Evolutionary conservation across 2,329 filamentous ascomycete genomes (phyloP).

Genomic region (Nemania sp.): DNA sequence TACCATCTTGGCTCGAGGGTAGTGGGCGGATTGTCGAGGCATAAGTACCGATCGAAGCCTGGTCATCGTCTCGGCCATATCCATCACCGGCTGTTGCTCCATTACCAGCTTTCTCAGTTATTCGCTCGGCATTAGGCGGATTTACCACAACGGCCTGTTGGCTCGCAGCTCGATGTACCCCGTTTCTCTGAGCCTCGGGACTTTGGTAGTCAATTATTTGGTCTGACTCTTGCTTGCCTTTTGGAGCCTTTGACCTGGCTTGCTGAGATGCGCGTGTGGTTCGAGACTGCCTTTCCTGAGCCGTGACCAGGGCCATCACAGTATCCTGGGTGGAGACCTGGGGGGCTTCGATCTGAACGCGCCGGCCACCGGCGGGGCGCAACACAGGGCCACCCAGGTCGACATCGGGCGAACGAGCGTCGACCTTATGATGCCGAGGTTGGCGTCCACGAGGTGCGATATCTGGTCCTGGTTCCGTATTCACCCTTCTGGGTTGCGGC

Average conservation of each 20-base stretch:
- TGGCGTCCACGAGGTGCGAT: conserved; percentile 26
- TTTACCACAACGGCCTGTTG: background rate
- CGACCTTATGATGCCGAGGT: conserved; percentile 23
- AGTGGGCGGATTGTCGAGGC: conserved; percentile 34
- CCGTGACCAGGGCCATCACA: conserved; percentile 26
- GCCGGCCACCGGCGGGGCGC: conserved; percentile 26
- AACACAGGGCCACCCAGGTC: conserved; percentile 22
- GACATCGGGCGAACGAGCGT: conserved; percentile 15
- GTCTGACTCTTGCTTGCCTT: background rate
- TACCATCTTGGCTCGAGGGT: conserved; percentile 26
- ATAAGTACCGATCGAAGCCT: conserved; percentile 31
- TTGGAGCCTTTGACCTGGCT: conserved; percentile 9
- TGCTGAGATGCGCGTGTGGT: conserved; percentile 23
- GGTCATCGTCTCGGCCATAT: conserved; percentile 28
- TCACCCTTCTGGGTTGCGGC: conserved; percentile 22
- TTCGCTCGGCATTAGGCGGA: background rate
- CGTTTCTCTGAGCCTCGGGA: conserved; percentile 8
- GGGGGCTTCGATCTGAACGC: conserved; percentile 21
- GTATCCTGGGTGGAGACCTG: conserved; percentile 24
- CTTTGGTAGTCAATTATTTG: conserved; percentile 2
- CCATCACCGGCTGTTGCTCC: conserved; percentile 1
- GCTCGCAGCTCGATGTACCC: conserved; percentile 20
- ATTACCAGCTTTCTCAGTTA: conserved; percentile 8
- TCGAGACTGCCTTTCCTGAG: conserved; percentile 31
- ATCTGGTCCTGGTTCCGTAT: conserved; percentile 30